Evolutionary conservation across 73 alveolate species (phyloP).

Genomic region (Symbiodinium pilosum): DNA sequence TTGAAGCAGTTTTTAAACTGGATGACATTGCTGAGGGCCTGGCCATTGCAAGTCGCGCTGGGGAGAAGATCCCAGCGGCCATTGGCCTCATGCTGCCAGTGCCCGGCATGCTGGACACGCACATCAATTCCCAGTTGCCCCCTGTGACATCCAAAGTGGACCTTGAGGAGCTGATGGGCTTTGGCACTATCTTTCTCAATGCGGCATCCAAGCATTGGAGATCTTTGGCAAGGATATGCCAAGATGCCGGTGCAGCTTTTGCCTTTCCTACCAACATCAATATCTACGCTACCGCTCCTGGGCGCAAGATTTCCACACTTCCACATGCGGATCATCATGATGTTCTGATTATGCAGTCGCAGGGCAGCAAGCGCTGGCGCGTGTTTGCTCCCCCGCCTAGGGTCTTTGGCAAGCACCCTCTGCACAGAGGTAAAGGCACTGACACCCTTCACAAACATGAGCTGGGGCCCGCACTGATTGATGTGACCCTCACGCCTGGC

Average conservation of each 20-base stretch:
- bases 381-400: background rate
- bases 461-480: background rate
- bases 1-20: background rate
- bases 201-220: background rate
- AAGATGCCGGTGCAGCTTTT: background rate
- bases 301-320: background rate
- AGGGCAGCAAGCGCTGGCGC: background rate
- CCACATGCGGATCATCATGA: background rate
- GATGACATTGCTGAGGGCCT: conserved; percentile 3
- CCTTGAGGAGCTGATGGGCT: background rate
- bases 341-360: background rate
- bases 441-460: background rate
- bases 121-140: background rate
- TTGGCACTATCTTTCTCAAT: background rate
- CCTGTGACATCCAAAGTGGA: background rate
- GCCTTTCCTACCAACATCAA: background rate
- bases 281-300: background rate
- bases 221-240: background rate
- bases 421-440: background rate
- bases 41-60: background rate
- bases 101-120: background rate
- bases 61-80: background rate
- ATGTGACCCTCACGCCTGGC: background rate
- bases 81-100: background rate
- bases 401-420: background rate